Evolutionary conservation across 1,284 basidiomycete genomes (phyloP), one percentile per base, ranked within the genome.

Genomic region (Golubevia pallescens): DNA sequence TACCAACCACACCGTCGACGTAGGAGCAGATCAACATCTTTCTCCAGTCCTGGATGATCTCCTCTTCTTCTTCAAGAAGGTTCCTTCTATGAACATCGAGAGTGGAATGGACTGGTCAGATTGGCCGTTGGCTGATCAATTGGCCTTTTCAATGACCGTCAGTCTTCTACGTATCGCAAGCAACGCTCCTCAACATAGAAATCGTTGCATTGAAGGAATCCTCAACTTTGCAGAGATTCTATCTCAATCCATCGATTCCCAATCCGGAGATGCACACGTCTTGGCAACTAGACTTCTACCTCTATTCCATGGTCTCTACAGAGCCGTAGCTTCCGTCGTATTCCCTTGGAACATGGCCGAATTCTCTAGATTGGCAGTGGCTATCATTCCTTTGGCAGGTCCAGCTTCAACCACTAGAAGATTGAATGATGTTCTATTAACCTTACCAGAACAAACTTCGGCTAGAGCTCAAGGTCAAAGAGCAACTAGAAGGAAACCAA

Each of bases 291-390:
- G 72, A 59, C 69, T 92, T 58, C 91, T 91, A 20, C 94, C 94
- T 8, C 90, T 92, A 28, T 88, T 96, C 65, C 93, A 96, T 83
- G 94, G 94, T 13, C 87, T 95, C 52, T 93, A 94, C 82, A 90
- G 94, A 48, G 93, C 94, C 13, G 89, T 95, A 67, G 92, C 91
- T 57, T 91, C 92, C 13, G 91, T 90, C 1, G 88, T 90, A 1
- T 94, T 92, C 77, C 87, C 89, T 21, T 95, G 93, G 93, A 89
- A 89, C 19, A 80, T 90, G 32, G 71, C 86, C 6, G 91, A 93
- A 75, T 93, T 92, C 91, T 86, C 88, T 20, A 84, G 86, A 23
- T 86, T 94, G 19, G 89, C 90, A 0, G 20, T 87, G 88, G 57
- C 88, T 91, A 55, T 89, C 88, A 65, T 86, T 86, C 34, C 88